Conservation (phyloP, 2,329 filamentous ascomycete genomes). For the Sporothrix pseudoabietina region DNA sequence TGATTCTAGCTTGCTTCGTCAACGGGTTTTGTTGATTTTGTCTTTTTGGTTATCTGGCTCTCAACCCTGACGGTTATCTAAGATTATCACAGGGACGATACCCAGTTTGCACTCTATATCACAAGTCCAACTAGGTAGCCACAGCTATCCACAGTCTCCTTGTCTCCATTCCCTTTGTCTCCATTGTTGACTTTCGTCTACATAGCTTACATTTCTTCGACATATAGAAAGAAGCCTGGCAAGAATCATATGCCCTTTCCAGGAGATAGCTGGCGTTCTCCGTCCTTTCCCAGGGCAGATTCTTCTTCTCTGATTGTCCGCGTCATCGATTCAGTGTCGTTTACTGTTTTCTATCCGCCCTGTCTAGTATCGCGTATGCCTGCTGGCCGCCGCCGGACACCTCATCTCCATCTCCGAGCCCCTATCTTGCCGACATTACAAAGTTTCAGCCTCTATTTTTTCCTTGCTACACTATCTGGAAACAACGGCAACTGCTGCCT, state of each 20-base stretch:
- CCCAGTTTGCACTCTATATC: not conserved
- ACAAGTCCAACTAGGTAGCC: no score
- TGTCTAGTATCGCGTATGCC: not conserved
- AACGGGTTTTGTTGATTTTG: no score
- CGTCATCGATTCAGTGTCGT: no score
- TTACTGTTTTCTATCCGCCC: not conserved
- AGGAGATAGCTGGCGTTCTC: not conserved
- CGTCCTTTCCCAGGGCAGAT: not conserved
- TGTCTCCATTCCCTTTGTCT: not conserved
- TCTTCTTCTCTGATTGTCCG: not conserved
- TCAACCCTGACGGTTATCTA: no score
- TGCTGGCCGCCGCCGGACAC: not conserved
- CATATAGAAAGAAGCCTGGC: no score
- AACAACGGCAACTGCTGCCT: slow-evolving; percentile 3
- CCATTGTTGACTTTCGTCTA: not conserved
- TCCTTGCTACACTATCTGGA: no score
- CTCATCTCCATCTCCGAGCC: not conserved
- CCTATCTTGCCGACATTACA: not conserved
- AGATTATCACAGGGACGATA: not conserved
- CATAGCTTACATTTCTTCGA: not conserved
- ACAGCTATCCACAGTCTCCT: not conserved
- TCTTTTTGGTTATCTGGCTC: no score
- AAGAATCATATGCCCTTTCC: not conserved
- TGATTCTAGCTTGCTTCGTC: no score
- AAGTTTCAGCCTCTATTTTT: not conserved